phyloP scores from a whole-genome alignment of 73 alveolate genomes.

The Stentor coeruleus region DNA sequence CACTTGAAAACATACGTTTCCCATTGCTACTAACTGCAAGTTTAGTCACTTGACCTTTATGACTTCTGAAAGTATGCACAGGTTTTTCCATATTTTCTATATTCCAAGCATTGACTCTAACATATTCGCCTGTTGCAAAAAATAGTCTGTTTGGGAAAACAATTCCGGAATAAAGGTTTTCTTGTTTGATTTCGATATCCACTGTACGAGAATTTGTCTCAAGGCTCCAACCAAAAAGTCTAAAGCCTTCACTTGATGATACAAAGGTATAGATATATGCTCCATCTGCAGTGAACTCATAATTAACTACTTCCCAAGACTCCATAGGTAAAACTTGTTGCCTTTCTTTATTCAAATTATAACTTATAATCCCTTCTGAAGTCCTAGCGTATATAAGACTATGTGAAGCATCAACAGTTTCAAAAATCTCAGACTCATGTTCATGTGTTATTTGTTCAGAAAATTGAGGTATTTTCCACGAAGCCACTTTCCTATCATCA shows the following conservation, averaged over 20 bases:
- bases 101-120: background rate
- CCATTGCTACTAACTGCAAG: background rate
- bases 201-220: background rate
- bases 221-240: background rate
- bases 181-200: background rate
- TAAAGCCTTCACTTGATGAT: background rate
- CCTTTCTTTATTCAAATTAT: too few species aligned
- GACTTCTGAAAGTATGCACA: background rate
- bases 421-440: background rate
- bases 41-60: background rate
- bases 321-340: too few species aligned
- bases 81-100: too few species aligned
- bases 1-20: background rate
- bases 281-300: background rate
- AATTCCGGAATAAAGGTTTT: background rate
- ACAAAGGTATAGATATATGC: background rate
- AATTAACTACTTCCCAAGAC: background rate
- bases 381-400: background rate
- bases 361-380: background rate
- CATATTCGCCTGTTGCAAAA: background rate
- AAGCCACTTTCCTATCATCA: background rate
- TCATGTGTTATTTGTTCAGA: background rate
- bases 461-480: slow-evolving; percentile 14
- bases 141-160: background rate
- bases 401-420: background rate